phyloP scores from a whole-genome alignment of 495 filamentous ascomycete species.

The Hyaloscypha variabilis region DNA sequence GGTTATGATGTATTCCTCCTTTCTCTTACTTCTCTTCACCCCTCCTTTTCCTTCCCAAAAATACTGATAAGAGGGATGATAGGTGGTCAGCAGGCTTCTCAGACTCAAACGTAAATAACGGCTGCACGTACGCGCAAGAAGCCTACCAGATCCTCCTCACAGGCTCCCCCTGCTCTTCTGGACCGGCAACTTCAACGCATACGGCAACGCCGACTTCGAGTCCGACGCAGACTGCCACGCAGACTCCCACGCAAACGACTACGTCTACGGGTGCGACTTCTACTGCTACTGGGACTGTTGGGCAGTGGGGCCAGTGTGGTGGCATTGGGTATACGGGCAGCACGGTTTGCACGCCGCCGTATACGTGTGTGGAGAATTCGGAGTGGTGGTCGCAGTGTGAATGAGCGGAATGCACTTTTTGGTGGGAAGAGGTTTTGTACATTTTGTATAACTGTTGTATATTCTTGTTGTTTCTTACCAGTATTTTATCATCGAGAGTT shows the following conservation, averaged over 20 bases:
- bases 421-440: too few species aligned
- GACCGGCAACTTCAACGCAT: not conserved
- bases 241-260: not conserved
- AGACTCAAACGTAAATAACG: not conserved
- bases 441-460: too few species aligned
- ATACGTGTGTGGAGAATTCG: not conserved
- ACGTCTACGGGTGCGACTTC: not conserved
- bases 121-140: not conserved
- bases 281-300: not conserved
- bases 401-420: not conserved
- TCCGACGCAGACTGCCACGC: not conserved
- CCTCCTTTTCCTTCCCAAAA: not conserved
- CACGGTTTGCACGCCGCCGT: not conserved
- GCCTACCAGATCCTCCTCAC: not conserved
- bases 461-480: too few species aligned
- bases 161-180: not conserved
- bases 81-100: slow-evolving; percentile 1
- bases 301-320: not conserved
- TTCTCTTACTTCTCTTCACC: not conserved
- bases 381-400: not conserved
- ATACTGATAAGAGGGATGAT: not conserved
- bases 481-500: too few species aligned
- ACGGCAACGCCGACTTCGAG: not conserved
- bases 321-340: not conserved
- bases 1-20: not conserved